Evolutionary conservation across 2,329 filamentous ascomycete species (phyloP).

Genomic region (Penicillium hordei): DNA sequence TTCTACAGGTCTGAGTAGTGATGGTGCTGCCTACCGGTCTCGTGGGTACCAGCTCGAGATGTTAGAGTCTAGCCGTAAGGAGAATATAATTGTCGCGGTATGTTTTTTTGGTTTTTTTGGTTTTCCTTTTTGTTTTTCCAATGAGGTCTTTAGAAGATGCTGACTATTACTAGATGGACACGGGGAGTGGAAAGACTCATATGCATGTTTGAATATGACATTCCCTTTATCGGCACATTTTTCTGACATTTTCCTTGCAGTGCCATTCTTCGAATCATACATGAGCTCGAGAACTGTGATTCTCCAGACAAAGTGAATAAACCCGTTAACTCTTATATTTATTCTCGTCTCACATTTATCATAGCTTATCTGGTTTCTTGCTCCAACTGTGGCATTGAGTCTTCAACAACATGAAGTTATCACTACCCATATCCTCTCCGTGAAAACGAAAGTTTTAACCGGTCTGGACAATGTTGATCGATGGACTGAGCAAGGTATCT

Average conservation of each 20-base stretch:
- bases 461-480: slow-evolving; percentile 69
- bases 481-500: slow-evolving; percentile 67
- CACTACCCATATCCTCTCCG: slow-evolving; percentile 56
- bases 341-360: neutral
- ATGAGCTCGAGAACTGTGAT: slow-evolving; percentile 58
- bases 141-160: neutral
- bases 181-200: slow-evolving; percentile 75
- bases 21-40: slow-evolving; percentile 23
- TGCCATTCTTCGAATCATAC: slow-evolving; percentile 66
- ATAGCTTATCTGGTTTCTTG: slow-evolving; percentile 67
- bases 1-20: neutral
- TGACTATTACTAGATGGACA: slow-evolving; percentile 64
- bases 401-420: slow-evolving; percentile 65
- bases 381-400: slow-evolving; percentile 67
- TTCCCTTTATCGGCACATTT: neutral
- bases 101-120: no score
- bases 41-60: slow-evolving; percentile 74
- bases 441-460: slow-evolving; percentile 62
- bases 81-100: slow-evolving; percentile 72
- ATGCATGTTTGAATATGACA: slow-evolving; percentile 54
- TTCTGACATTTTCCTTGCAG: slow-evolving; percentile 40
- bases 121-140: neutral
- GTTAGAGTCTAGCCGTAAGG: slow-evolving; percentile 65
- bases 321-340: neutral
- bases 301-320: slow-evolving; percentile 55